Evolutionary conservation across 441 rosid genomes (phyloP), one percentile per base, ranked within the genome.

Genomic region (Biscutella auriculata): DNA sequence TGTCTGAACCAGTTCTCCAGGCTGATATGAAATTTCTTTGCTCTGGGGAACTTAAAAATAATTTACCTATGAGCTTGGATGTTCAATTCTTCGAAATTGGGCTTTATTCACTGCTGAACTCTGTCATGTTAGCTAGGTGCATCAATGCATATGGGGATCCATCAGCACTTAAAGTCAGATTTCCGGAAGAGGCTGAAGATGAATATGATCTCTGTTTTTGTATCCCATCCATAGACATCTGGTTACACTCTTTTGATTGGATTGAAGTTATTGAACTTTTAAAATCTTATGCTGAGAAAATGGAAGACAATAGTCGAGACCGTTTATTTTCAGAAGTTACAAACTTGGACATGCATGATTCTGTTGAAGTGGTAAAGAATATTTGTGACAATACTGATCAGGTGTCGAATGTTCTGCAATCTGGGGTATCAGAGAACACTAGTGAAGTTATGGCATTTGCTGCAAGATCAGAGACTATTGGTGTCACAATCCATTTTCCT

Each of bases 201-300:
- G 77, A 50, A 49, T 71, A 62, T 61, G 75, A 72, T 63, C 42
- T 93, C 65, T 58, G 57, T 52, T 50, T 93, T 59, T 75, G 77
- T 68, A 81, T 87, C 63, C 99, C 99, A 60, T 75, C 84, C 70
- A 76, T 89, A 52, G 77, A 79, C 69, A 54, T 93, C 66, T 93
- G 95, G 96, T 71, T 93, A 21, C 85, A 89, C 69, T 55, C 58
- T 62, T 47, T 61, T 35, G 83, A 81, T 55, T 93, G 96, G 97
- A 69, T 61, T 46, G 68, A 60, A 60, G 65, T 86, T 54, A 62
- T 79, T 73, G 82, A 79, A 58, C 62, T 76, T 59, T 63, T 35
- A 21, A 60, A 62, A 68, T 73, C 79, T 25, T 75, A 63, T 66
- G 65, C 73, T 60, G 67, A 65, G 70, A 72, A 66, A 71, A 62